Conservation (phyloP, 2,329 filamentous ascomycete genomes). For the Ophiocordyceps camponoti-floridani region DNA sequence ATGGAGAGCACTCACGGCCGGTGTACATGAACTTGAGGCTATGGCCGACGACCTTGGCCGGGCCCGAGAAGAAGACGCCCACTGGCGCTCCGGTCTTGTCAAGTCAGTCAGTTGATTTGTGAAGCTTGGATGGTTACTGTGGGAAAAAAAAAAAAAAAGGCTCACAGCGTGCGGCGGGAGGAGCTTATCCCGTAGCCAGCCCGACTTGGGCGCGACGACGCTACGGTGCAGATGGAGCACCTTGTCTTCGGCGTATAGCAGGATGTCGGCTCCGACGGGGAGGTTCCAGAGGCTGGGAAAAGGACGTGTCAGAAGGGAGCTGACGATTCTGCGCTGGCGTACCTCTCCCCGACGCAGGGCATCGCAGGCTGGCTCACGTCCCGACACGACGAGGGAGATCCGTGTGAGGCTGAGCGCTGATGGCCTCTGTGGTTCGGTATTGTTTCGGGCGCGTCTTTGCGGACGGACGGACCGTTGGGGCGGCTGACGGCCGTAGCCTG, state of each 20-base stretch:
- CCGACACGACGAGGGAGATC: conserved; percentile 3
- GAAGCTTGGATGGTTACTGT: neutral
- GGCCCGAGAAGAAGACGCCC: conserved; percentile 8
- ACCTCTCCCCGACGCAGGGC: conserved; percentile 10
- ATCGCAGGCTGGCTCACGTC: conserved; percentile 10
- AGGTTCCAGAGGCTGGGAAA: conserved; percentile 12
- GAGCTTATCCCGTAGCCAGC: conserved; percentile 15
- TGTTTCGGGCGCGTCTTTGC: neutral
- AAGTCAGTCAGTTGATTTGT: neutral
- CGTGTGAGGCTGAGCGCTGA: neutral
- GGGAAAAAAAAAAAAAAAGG: neutral
- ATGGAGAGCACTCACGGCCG: conserved; percentile 9
- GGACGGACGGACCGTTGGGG: neutral
- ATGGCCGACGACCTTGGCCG: conserved; percentile 10
- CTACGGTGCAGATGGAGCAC: conserved; percentile 15
- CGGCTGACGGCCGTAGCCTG: neutral
- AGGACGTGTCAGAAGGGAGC: neutral
- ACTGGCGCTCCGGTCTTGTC: conserved; percentile 11
- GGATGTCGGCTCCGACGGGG: conserved; percentile 15
- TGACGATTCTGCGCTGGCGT: neutral
- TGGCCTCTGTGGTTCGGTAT: neutral
- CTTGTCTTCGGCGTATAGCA: conserved; percentile 8
- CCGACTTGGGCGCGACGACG: conserved; percentile 14
- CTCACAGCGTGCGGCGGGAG: conserved; percentile 12
- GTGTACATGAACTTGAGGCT: conserved; percentile 18